phyloP scores from a whole-genome alignment of 2,329 filamentous ascomycete species.

The Huntiella decipiens region DNA sequence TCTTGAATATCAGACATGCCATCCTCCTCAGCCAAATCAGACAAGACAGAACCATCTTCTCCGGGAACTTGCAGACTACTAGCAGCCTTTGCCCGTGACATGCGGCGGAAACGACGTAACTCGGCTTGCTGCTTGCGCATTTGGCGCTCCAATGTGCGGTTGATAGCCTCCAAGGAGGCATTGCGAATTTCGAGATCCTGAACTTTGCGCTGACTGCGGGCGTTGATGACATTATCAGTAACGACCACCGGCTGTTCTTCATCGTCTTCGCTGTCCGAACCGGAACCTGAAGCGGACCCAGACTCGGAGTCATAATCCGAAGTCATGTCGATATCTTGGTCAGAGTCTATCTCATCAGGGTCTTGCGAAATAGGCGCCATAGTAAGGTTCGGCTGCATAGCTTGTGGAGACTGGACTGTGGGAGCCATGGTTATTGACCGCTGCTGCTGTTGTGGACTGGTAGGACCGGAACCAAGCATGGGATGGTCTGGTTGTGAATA shows the following conservation, averaged over 20 bases:
- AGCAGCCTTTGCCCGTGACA: slow-evolving; percentile 51
- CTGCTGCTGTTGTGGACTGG: slow-evolving; percentile 14
- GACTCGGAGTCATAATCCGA: slow-evolving; percentile 6
- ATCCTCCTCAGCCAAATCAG: slow-evolving; percentile 32
- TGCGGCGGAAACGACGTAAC: slow-evolving; percentile 63
- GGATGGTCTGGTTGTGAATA: slow-evolving; percentile 6
- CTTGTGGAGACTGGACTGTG: slow-evolving; percentile 2
- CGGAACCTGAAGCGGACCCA: slow-evolving; percentile 4
- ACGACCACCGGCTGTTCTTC: slow-evolving; percentile 5
- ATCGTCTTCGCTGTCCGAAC: neutral
- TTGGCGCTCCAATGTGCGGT: slow-evolving; percentile 77
- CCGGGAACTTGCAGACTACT: slow-evolving; percentile 22
- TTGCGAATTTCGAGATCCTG: slow-evolving; percentile 94
- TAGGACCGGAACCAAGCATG: neutral
- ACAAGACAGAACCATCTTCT: slow-evolving; percentile 24
- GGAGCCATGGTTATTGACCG: neutral
- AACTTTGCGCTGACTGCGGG: slow-evolving; percentile 81
- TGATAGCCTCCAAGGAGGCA: slow-evolving; percentile 85
- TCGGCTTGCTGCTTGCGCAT: slow-evolving; percentile 82
- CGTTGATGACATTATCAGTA: slow-evolving; percentile 68
- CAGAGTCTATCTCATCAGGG: slow-evolving; percentile 28
- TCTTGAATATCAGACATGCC: neutral
- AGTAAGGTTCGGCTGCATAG: slow-evolving; percentile 21
- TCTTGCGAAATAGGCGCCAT: slow-evolving; percentile 38
- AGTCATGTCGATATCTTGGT: neutral